A percentile compares a stretch with the other conserved stretches of the same genome.
These are phyloP conservation scores for Aspergillus quadrilineatus DNA, from an alignment of 2,329 filamentous ascomycete genomes.

Conservation along the genomic window DNA sequence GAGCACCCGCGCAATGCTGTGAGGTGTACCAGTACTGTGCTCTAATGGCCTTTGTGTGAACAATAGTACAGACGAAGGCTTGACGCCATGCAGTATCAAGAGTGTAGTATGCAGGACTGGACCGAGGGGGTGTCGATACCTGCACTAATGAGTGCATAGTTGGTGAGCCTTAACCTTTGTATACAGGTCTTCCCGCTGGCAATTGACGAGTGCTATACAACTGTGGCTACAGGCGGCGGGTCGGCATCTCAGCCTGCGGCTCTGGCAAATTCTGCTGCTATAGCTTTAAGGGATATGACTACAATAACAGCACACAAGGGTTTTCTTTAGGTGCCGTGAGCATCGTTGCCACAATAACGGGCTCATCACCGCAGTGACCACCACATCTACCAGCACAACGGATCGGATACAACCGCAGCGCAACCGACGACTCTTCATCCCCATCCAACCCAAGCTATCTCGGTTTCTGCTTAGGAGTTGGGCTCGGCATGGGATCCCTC, in stretches of 20 bases:
- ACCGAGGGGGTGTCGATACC: neutral
- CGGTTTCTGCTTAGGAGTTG: neutral
- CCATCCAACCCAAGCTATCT: neutral
- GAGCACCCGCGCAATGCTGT: neutral
- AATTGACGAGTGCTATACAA: neutral
- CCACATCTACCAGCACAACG: neutral
- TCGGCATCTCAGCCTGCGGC: neutral
- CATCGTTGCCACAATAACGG: conserved; percentile 2
- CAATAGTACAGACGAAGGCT: too few relatives aligned
- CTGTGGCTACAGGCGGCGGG: conserved; percentile 1
- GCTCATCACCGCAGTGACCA: neutral
- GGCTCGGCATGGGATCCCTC: conserved; percentile 1
- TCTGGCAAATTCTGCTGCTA: conserved; percentile 1
- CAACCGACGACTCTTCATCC: neutral
- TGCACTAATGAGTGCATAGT: neutral
- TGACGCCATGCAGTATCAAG: neutral
- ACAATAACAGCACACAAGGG: neutral
- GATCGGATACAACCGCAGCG: neutral
- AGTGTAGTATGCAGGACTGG: neutral
- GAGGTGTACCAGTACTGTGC: neutral
- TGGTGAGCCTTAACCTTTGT: neutral
- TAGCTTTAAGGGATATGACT: conserved; percentile 5
- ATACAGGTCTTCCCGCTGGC: neutral
- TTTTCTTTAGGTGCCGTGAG: conserved; percentile 2
- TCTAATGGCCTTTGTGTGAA: conserved; percentile 1